Percentiles rank a stretch among this genome's conserved stretches.
These are phyloP conservation scores for Colletotrichum filicis DNA, from an alignment of 2,329 filamentous ascomycete species.

Conservation along the genomic window DNA sequence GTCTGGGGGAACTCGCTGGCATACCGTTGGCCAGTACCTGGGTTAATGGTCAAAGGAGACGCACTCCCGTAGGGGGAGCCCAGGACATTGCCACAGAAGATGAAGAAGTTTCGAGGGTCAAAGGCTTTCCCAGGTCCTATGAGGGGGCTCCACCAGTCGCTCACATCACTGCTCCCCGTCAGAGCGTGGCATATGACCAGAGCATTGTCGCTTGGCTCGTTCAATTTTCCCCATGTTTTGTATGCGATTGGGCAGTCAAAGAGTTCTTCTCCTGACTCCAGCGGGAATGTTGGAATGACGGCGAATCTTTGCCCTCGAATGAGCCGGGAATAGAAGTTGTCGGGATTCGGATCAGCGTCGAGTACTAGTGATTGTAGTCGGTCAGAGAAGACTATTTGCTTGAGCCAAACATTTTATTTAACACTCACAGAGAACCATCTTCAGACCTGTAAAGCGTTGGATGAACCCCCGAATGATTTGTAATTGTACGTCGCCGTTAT, in stretches of 20 bases:
- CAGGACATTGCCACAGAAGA: slow-evolving; percentile 86
- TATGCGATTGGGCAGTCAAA: slow-evolving; percentile 79
- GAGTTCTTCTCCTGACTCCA: slow-evolving; percentile 89
- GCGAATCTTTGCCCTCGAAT: slow-evolving; percentile 90
- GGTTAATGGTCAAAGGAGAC: slow-evolving; percentile 2
- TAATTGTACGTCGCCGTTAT: neutral
- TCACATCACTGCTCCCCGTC: slow-evolving; percentile 85
- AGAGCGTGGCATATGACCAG: slow-evolving; percentile 86
- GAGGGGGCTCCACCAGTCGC: slow-evolving; percentile 89
- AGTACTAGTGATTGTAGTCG: neutral
- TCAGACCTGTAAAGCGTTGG: no score
- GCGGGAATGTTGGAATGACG: slow-evolving; percentile 85
- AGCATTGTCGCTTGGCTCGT: slow-evolving; percentile 69
- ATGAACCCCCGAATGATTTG: neutral
- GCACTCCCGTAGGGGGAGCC: slow-evolving; percentile 83
- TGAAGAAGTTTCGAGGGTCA: slow-evolving; percentile 85
- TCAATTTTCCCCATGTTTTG: slow-evolving; percentile 71
- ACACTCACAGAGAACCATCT: slow-evolving; percentile 8
- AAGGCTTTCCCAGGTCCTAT: slow-evolving; percentile 82
- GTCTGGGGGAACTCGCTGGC: slow-evolving; percentile 71
- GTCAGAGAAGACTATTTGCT: neutral
- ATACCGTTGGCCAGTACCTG: slow-evolving; percentile 36
- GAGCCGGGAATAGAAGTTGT: slow-evolving; percentile 88
- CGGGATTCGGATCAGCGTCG: slow-evolving; percentile 56
- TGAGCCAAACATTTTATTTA: neutral